Base-by-base conservation (phyloP, 108 stramenopile genomes). In the Pseudonitzschia multiseries region DNA sequence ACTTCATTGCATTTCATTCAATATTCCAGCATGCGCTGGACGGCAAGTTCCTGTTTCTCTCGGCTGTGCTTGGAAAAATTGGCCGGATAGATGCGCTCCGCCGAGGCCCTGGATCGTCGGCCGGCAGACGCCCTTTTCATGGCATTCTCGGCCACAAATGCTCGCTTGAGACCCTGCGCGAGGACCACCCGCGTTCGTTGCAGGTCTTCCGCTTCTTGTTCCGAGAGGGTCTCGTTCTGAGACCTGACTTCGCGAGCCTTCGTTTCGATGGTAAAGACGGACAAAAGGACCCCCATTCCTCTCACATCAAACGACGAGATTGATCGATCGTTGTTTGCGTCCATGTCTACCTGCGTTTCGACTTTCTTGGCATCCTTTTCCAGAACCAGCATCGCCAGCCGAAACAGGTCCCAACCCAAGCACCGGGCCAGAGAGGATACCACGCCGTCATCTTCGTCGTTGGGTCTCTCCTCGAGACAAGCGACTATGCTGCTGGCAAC, bases 241-340 rank as follows among this genome's bases (percentile, higher is more conserved):
- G 17, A 21, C 44, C 62, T 65, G 69, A 73, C 33, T 40, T 76
- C 63, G 13, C 40, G 43, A 77, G 74, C 70, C 76, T 87, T 53
- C 1, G 59, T 43, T 33, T 75, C 29, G 26, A 75, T 46, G 33
- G 80, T 83, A 66, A 89, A 76, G 31, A 83, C 51, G 26, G 83
- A 81, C 84, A 91, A 80, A 3, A 91, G 79, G 69, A 85, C 79
- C 40, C 87, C 82, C 79, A 91, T 84, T 43, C 85, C 89, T 50
- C 81, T 68, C 20, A 85, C 70, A 54, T 83, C 73, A 56, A 91
- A 91, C 6, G 82, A 87, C 27, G 80, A 83, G 15, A 68, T 73
- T 17, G 36, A 40, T 41, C 36, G 15, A 26, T 33, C n/a, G 32
- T 33, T 41, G n/a, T 40, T 41, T 41, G n/a, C 29, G 32, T 62